Evolutionary conservation across 768 basidiomycete genomes (phyloP).

Genomic region (Agaricus subrufescens): DNA sequence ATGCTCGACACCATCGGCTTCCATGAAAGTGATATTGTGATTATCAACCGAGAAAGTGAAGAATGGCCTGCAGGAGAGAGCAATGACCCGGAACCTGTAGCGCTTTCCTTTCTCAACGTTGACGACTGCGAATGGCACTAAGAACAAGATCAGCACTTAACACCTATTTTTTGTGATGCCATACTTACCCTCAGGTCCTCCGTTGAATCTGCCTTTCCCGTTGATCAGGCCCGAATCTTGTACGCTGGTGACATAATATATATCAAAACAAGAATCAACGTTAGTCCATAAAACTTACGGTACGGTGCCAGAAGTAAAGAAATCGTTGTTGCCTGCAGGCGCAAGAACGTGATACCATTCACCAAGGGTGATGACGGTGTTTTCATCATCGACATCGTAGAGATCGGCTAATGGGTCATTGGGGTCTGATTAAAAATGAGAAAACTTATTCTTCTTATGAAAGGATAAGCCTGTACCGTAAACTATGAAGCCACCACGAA

Average conservation of each 20-base stretch:
- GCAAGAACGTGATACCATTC: slow-evolving; percentile 10
- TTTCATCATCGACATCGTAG: slow-evolving; percentile 28
- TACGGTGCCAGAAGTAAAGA: slow-evolving; percentile 3
- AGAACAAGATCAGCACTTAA: not conserved
- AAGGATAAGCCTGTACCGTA: slow-evolving; percentile 18
- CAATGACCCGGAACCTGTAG: slow-evolving; percentile 52
- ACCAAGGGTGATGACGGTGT: slow-evolving; percentile 25
- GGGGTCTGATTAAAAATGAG: slow-evolving; percentile 16
- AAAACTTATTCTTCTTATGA: not conserved
- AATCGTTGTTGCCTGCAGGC: not conserved
- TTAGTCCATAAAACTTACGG: slow-evolving; percentile 1
- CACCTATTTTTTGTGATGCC: not conserved
- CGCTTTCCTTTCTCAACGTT: slow-evolving; percentile 37
- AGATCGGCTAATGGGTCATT: slow-evolving; percentile 22
- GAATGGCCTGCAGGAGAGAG: slow-evolving; percentile 38
- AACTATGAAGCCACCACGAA: slow-evolving; percentile 21
- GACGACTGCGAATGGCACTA: slow-evolving; percentile 23
- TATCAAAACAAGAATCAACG: not conserved
- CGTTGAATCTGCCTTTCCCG: slow-evolving; percentile 11
- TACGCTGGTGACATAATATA: not conserved
- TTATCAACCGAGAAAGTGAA: slow-evolving; percentile 35
- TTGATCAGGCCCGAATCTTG: slow-evolving; percentile 12
- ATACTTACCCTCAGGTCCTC: slow-evolving; percentile 7
- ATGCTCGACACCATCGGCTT: slow-evolving; percentile 28
- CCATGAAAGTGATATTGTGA: slow-evolving; percentile 21